A percentile compares a stretch with the other conserved stretches of the same genome.
Conservation (phyloP, 148 eudicot genomes). For the Nyssa sinensis region DNA sequence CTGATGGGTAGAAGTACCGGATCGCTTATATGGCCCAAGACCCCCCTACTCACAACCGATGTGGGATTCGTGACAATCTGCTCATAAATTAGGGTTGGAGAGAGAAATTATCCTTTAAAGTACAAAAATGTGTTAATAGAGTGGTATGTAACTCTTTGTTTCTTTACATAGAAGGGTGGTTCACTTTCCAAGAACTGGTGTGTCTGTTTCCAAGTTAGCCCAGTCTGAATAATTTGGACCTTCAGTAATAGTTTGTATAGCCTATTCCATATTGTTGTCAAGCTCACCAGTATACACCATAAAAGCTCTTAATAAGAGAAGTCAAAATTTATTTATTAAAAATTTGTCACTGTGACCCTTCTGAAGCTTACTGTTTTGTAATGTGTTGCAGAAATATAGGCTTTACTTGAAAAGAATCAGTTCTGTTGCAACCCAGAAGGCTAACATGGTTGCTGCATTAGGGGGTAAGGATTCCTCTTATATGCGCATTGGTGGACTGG, state of each 20-base stretch:
- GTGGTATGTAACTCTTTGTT: no score
- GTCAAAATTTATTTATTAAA: not conserved
- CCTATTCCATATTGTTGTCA: not conserved
- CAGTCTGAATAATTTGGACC: not conserved
- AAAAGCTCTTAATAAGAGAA: not conserved
- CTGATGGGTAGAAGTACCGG: no score
- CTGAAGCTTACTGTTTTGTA: not conserved
- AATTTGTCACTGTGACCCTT: not conserved
- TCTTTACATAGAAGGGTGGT: not conserved
- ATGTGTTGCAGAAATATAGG: slow-evolving; percentile 78
- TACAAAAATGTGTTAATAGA: no score
- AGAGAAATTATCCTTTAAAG: no score
- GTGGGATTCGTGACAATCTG: no score
- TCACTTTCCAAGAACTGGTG: not conserved
- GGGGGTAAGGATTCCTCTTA: slow-evolving; percentile 42
- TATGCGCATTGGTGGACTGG: slow-evolving; percentile 43
- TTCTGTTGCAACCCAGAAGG: slow-evolving; percentile 31
- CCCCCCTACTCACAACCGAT: no score
- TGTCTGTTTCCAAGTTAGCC: not conserved
- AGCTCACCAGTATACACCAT: not conserved
- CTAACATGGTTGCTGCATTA: slow-evolving; percentile 38
- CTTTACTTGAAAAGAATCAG: slow-evolving; percentile 68
- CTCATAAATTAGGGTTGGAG: no score
- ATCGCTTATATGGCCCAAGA: no score
- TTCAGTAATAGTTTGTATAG: not conserved